Percentiles rank a stretch among this genome's conserved stretches.
phyloP scores from a whole-genome alignment of 2,329 filamentous ascomycete species.

The Knufia fluminis region DNA sequence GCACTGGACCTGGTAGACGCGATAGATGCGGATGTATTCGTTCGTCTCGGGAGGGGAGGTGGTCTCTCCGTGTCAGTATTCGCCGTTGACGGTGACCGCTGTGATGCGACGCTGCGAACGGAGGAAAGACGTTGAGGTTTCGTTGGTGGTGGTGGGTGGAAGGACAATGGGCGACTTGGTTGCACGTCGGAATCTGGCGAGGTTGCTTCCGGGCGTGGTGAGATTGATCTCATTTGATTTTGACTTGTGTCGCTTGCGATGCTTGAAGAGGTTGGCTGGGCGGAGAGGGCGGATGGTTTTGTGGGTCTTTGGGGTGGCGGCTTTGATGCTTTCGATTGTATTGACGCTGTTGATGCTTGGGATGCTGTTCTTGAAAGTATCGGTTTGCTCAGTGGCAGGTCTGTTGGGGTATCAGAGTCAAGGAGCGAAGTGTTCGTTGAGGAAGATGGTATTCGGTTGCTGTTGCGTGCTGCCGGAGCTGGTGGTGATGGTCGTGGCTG shows the following conservation, averaged over 20 bases:
- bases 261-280: slow-evolving; percentile 4
- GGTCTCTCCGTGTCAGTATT: slow-evolving; percentile 10
- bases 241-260: background rate
- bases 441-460: slow-evolving; percentile 1
- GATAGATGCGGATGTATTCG: slow-evolving; percentile 15
- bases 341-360: slow-evolving; percentile 30
- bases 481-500: slow-evolving; percentile 6
- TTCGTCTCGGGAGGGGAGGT: slow-evolving; percentile 17
- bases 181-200: slow-evolving; percentile 8
- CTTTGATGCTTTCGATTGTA: slow-evolving; percentile 30
- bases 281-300: slow-evolving; percentile 45
- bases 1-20: slow-evolving; percentile 5
- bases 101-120: background rate
- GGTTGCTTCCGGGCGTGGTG: slow-evolving; percentile 3
- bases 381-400: slow-evolving; percentile 5
- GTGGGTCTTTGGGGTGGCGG: slow-evolving; percentile 50
- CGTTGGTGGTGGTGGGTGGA: slow-evolving; percentile 9
- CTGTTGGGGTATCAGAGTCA: slow-evolving; percentile 7
- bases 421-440: slow-evolving; percentile 9
- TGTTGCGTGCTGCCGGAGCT: slow-evolving; percentile 10
- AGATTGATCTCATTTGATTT: background rate
- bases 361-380: slow-evolving; percentile 22
- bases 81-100: background rate
- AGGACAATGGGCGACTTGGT: slow-evolving; percentile 11
- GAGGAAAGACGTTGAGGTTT: background rate